A percentile compares a stretch with the other conserved stretches of the same genome.
phyloP scores from a whole-genome alignment of 2,329 filamentous ascomycete species.

The Alternaria gaisen region DNA sequence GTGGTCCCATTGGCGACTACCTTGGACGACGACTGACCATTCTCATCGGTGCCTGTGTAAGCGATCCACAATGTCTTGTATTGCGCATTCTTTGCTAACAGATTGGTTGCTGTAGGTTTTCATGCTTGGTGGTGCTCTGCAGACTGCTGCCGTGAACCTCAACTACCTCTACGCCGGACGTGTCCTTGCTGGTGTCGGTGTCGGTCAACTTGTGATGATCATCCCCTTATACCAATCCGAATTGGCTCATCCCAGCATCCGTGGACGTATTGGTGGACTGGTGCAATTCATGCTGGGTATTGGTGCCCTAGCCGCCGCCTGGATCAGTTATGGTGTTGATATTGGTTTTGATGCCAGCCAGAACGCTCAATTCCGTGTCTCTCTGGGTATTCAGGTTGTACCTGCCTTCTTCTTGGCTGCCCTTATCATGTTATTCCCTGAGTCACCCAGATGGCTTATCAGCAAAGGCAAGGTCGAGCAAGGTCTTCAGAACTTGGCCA shows the following conservation, averaged over 20 bases:
- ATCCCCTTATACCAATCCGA: conserved; percentile 81
- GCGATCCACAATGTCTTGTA: not conserved
- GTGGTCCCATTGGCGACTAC: conserved; percentile 69
- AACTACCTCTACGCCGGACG: conserved; percentile 75
- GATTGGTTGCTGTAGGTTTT: conserved; percentile 55
- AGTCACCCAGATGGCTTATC: conserved; percentile 75
- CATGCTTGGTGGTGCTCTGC: conserved; percentile 74
- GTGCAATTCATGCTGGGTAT: conserved; percentile 87
- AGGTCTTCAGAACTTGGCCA: conserved; percentile 72
- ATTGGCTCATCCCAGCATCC: conserved; percentile 78
- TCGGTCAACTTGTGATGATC: conserved; percentile 70
- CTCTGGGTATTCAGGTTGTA: conserved; percentile 74
- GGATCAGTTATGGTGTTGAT: conserved; percentile 75
- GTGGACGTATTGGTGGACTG: conserved; percentile 76
- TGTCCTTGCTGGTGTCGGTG: conserved; percentile 71
- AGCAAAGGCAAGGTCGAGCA: conserved; percentile 72
- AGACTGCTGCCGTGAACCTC: conserved; percentile 71
- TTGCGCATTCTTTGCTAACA: not conserved
- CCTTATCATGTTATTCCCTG: conserved; percentile 77
- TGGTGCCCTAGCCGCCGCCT: conserved; percentile 74
- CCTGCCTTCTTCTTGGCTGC: conserved; percentile 71
- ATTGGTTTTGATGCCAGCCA: conserved; percentile 59
- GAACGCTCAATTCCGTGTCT: conserved; percentile 67
- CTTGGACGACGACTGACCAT: conserved; percentile 78
- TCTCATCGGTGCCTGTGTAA: conserved; percentile 70